Evolutionary conservation across 1,284 basidiomycete genomes (phyloP).

Genomic region (Cutaneotrichosporon mucoides): DNA sequence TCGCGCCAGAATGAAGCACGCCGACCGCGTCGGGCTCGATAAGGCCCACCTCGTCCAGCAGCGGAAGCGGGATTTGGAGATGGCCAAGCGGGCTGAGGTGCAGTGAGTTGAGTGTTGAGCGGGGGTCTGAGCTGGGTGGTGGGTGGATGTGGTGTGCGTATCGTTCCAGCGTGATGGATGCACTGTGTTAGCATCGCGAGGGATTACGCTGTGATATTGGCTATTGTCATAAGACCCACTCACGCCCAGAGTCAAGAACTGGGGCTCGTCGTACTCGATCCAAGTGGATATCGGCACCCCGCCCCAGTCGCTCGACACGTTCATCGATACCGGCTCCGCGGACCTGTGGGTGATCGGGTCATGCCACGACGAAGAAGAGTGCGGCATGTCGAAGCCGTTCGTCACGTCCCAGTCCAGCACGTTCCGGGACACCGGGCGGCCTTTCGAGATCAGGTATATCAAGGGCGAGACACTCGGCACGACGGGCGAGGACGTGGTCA

Average conservation of each 20-base stretch:
- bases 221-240: background rate
- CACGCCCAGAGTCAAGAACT: conserved; percentile 29
- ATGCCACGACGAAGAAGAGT: conserved; percentile 16
- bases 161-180: too few species aligned
- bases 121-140: too few species aligned
- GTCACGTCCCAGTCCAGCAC: conserved; percentile 14
- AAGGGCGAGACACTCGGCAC: background rate
- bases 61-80: too few species aligned
- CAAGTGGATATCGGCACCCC: conserved; percentile 40
- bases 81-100: too few species aligned
- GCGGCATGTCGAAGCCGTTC: conserved; percentile 18
- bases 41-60: too few species aligned
- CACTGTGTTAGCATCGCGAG: too few species aligned
- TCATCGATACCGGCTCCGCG: conserved; percentile 58
- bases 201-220: too few species aligned
- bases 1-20: background rate
- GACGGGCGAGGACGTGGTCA: background rate
- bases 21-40: background rate
- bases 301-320: conserved; percentile 54
- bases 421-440: conserved; percentile 28
- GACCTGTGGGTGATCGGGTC: conserved; percentile 52
- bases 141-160: too few species aligned
- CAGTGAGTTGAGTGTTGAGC: too few species aligned
- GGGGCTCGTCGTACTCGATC: conserved; percentile 39
- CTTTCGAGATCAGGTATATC: background rate